phyloP scores from a whole-genome alignment of 305 asterid genomes.

The Rubia tinctorum region DNA sequence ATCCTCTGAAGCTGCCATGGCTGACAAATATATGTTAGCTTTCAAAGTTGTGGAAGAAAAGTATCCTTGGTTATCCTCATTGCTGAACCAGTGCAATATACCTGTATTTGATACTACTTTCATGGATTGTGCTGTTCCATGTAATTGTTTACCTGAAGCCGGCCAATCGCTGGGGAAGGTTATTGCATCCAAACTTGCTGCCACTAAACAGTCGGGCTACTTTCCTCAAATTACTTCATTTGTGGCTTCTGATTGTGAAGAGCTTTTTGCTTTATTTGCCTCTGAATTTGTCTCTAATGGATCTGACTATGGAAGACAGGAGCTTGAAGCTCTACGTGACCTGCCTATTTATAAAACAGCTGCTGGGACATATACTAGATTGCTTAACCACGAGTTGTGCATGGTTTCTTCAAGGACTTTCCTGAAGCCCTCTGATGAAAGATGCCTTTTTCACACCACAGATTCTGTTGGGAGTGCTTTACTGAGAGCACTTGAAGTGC shows the following conservation, averaged over 20 bases:
- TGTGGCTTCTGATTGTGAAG: conserved; percentile 62
- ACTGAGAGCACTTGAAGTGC: conserved; percentile 84
- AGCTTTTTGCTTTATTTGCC: conserved; percentile 71
- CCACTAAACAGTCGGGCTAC: conserved; percentile 83
- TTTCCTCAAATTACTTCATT: conserved; percentile 59
- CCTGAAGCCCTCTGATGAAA: conserved; percentile 76
- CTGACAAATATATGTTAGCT: conserved; percentile 43
- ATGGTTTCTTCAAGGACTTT: conserved; percentile 81
- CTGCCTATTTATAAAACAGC: conserved; percentile 87
- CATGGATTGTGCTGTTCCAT: conserved; percentile 74
- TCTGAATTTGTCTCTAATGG: conserved; percentile 55
- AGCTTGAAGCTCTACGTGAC: conserved; percentile 72
- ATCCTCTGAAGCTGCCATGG: conserved; percentile 38
- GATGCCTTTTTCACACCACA: conserved; percentile 62
- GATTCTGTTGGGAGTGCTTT: conserved; percentile 59
- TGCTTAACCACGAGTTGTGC: conserved; percentile 64
- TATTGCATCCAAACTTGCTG: conserved; percentile 74
- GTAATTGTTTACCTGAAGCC: conserved; percentile 66
- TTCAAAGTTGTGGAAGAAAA: conserved; percentile 47
- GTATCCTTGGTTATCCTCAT: conserved; percentile 81
- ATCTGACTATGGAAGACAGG: conserved; percentile 63
- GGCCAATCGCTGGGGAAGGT: conserved; percentile 71
- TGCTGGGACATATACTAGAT: conserved; percentile 62
- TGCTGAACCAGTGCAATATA: conserved; percentile 81
- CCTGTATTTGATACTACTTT: conserved; percentile 79